These are phyloP conservation scores for Eucalyptus coolabah DNA, from an alignment of 345 rosid genomes.

Conservation along the genomic window DNA sequence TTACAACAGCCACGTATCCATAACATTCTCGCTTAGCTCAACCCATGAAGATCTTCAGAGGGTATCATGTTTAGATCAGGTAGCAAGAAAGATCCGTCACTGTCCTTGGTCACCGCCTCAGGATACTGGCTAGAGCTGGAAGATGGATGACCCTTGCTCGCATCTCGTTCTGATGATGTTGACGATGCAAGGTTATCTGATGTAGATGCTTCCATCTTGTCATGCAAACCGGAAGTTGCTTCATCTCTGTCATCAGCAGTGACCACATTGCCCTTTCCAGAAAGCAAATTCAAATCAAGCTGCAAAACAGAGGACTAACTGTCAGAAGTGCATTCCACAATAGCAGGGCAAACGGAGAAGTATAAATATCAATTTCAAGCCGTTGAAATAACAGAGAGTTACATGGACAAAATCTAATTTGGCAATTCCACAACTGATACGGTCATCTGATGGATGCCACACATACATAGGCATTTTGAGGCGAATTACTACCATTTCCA, in stretches of 20 bases:
- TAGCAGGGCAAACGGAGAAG: neutral
- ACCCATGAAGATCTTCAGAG: neutral
- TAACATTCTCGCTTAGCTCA: neutral
- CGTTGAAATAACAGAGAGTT: neutral
- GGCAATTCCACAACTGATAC: neutral
- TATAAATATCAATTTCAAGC: neutral
- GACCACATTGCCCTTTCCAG: neutral
- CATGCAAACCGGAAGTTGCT: neutral
- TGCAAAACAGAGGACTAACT: neutral
- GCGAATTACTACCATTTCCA: neutral
- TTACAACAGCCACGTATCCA: neutral
- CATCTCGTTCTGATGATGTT: neutral
- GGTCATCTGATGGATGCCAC: neutral
- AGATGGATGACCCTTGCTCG: neutral
- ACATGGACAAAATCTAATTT: neutral
- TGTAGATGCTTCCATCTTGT: neutral
- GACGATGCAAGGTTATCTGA: neutral
- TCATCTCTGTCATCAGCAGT: neutral
- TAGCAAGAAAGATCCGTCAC: constrained; percentile 11
- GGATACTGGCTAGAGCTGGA: constrained; percentile 7
- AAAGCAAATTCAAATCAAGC: constrained; percentile 37
- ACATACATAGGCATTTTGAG: neutral
- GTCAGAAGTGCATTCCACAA: neutral
- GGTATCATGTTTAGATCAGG: constrained; percentile 76
- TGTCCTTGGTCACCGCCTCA: neutral